Conservation (phyloP, 2,329 filamentous ascomycete genomes). For the Moelleriella libera region DNA sequence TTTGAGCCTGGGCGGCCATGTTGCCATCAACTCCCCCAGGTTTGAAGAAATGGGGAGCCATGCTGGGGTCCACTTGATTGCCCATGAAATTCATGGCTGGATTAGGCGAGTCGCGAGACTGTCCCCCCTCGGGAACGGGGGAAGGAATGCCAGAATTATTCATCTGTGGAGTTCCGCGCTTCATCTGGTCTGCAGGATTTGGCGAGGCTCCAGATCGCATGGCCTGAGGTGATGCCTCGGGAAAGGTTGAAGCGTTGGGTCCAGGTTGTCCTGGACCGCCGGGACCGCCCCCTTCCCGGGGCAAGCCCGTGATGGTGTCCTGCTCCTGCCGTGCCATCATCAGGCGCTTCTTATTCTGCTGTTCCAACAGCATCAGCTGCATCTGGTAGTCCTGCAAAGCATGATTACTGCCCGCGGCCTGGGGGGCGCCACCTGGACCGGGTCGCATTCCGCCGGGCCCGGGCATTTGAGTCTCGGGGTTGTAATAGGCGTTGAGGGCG, state of each 20-base stretch:
- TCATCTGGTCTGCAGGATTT: constrained; percentile 66
- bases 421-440: constrained; percentile 31
- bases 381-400: constrained; percentile 80
- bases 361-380: constrained; percentile 76
- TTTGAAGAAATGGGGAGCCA: constrained; percentile 47
- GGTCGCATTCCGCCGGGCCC: constrained; percentile 44
- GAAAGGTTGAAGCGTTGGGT: constrained; percentile 49
- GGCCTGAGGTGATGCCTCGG: constrained; percentile 56
- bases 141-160: constrained; percentile 55
- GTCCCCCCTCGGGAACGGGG: constrained; percentile 53
- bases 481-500: constrained; percentile 45
- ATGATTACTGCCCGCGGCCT: constrained; percentile 50
- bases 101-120: constrained; percentile 52
- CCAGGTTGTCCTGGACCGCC: constrained; percentile 40
- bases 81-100: constrained; percentile 48
- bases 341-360: constrained; percentile 75
- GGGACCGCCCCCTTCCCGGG: constrained; percentile 32
- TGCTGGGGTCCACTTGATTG: constrained; percentile 46
- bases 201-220: constrained; percentile 59
- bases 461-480: constrained; percentile 42
- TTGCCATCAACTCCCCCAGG: constrained; percentile 37
- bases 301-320: constrained; percentile 40
- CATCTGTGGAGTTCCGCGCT: constrained; percentile 64
- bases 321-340: constrained; percentile 75
- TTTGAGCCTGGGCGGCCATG: constrained; percentile 32